phyloP scores from a whole-genome alignment of 192 early-diverging fungal genomes.

The Spizellomyces sp. region DNA sequence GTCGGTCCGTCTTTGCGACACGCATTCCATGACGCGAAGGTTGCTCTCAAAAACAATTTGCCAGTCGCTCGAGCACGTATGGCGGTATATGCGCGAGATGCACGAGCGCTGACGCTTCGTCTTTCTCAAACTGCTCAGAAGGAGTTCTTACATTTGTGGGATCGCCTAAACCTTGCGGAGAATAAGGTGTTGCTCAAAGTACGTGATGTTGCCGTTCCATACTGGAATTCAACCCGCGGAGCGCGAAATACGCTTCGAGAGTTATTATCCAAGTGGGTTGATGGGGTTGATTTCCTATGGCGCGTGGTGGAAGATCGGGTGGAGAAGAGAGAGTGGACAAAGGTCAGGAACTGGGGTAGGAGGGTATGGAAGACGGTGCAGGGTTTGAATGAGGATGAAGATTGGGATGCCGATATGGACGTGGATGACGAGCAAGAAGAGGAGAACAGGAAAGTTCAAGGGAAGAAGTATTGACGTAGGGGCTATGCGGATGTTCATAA shows the following conservation, averaged over 20 bases:
- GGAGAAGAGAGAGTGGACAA: constrained; percentile 7
- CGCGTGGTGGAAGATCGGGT: constrained; percentile 19
- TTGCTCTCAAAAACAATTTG: not conserved
- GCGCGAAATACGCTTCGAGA: not conserved
- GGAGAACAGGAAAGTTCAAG: too few relatives aligned
- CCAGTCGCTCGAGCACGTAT: not conserved
- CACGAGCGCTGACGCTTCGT: not conserved
- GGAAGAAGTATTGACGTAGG: too few relatives aligned
- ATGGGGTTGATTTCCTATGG: constrained; percentile 20
- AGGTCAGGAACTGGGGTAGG: too few relatives aligned
- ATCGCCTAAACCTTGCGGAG: not conserved
- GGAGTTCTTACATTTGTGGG: not conserved
- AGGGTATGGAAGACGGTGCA: too few relatives aligned
- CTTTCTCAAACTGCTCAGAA: not conserved
- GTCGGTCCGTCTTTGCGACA: constrained; percentile 1
- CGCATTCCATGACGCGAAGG: not conserved
- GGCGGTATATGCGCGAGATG: not conserved
- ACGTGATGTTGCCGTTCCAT: not conserved
- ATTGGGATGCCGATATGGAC: too few relatives aligned
- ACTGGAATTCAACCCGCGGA: not conserved
- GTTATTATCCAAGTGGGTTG: not conserved
- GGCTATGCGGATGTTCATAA: too few relatives aligned
- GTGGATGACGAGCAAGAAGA: too few relatives aligned
- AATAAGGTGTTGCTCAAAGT: not conserved
- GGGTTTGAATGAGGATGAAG: too few relatives aligned